phyloP scores from a whole-genome alignment of 116 monocot species.

The Thalassia testudinum region DNA sequence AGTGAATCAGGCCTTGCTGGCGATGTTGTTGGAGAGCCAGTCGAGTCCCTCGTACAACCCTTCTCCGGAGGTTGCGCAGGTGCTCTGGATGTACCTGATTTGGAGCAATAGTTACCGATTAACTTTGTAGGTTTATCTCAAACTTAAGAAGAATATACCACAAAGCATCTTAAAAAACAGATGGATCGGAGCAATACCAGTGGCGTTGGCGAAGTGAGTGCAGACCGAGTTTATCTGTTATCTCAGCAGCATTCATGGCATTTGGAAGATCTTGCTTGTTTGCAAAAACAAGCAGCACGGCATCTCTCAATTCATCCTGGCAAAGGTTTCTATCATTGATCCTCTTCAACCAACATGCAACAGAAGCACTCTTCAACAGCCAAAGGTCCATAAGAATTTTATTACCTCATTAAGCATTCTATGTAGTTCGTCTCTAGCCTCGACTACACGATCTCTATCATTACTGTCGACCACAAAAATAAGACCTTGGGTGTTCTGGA shows the following conservation, averaged over 20 bases:
- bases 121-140: background rate
- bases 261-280: constrained; percentile 91
- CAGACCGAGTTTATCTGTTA: constrained; percentile 75
- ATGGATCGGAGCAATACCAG: constrained; percentile 23
- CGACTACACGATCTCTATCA: constrained; percentile 79
- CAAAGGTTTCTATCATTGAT: background rate
- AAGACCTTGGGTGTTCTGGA: constrained; percentile 80
- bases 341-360: background rate
- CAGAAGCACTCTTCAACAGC: background rate
- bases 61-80: constrained; percentile 76
- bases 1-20: constrained; percentile 31
- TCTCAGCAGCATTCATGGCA: constrained; percentile 94
- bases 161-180: background rate
- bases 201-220: constrained; percentile 76
- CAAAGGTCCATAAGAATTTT: background rate
- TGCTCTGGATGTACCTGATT: constrained; percentile 82
- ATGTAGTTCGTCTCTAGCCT: constrained; percentile 81
- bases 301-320: constrained; percentile 72
- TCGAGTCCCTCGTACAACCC: constrained; percentile 85
- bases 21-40: constrained; percentile 89
- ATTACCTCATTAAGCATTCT: constrained; percentile 84
- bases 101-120: too few relatives aligned
- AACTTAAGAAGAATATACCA: background rate
- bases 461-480: constrained; percentile 89
- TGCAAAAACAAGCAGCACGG: constrained; percentile 71